Conservation (phyloP, 2,329 filamentous ascomycete species). For the Verticillium alfalfae region DNA sequence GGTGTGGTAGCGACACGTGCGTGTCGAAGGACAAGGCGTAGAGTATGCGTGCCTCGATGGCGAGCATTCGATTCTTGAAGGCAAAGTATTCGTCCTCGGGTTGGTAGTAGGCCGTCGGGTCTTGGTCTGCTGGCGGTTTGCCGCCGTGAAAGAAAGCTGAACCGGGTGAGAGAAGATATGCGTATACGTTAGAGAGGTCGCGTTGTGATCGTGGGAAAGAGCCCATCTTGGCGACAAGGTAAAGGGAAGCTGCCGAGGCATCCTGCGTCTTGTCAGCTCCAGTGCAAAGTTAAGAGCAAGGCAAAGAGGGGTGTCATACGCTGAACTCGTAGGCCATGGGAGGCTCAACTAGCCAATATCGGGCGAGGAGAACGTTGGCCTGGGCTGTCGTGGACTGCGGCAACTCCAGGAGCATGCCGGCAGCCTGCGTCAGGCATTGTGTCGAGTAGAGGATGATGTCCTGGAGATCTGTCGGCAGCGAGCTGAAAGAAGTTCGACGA, state of each 20-base stretch:
- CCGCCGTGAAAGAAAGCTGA: constrained; percentile 48
- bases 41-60: constrained; percentile 73
- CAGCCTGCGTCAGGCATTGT: constrained; percentile 69
- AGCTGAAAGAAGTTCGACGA: constrained; percentile 46
- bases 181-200: constrained; percentile 79
- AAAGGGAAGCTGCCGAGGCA: constrained; percentile 75
- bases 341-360: constrained; percentile 67
- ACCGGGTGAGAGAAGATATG: constrained; percentile 64
- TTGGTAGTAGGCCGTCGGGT: constrained; percentile 59
- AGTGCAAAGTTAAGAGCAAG: background rate
- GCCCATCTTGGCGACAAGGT: constrained; percentile 77
- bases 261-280: constrained; percentile 45
- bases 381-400: constrained; percentile 83
- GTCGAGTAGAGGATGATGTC: constrained; percentile 67
- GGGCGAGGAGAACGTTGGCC: constrained; percentile 74
- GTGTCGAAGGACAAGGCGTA: constrained; percentile 69
- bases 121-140: constrained; percentile 21
- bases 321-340: constrained; percentile 54
- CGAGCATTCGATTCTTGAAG: constrained; percentile 59
- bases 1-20: constrained; percentile 79
- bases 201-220: constrained; percentile 70
- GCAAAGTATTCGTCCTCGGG: constrained; percentile 67
- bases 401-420: constrained; percentile 74
- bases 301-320: constrained; percentile 22
- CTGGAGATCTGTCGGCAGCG: constrained; percentile 63